Base-by-base conservation (phyloP, 352 stramenopile genomes). In the Globisporangium takayamanum region DNA sequence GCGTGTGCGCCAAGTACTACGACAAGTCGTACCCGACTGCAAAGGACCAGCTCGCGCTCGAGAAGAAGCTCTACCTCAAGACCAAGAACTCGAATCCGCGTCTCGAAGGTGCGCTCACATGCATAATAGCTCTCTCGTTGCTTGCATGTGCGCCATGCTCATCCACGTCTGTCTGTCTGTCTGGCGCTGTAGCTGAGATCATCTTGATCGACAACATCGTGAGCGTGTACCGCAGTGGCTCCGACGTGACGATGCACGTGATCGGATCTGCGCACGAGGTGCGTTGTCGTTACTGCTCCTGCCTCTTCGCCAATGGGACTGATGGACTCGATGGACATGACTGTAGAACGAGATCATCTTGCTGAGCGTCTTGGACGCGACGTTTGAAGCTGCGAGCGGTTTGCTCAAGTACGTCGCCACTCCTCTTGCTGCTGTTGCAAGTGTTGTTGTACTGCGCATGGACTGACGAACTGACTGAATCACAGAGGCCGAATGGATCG, bases 1-100 rank as follows among this genome's bases (percentile, higher is more conserved):
- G 88, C 57, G 76, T 97, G 62, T 93, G 87, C 54, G 86, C 88
- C 69, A 97, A 97, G 79, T 96, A 96, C 77, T 97, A 96, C 57
- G 86, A 95, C 69, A 89, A 91, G 69, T 87, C 81, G 65, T 94
- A 94, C 66, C 81, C 81, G 60, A 82, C 84, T 22, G 67, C 84
- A 47, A 95, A 92, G 70, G 86, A 94, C 46, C 87, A 97, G 62
- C 69, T 91, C 39, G 78, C 73, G 47, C 81, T 96, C 45, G 88
- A 97, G 74, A 93, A 93, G 66, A 96, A 94, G 72, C 73, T 97
- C 42, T 93, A 84, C 71, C 64, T 79, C 46, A 97, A 97, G 74
- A 96, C 86, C 47, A 95, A 95, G 70, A 94, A 92, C 70, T 87
- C 80, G 22, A 95, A 83, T 45, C 70, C 87, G 57, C 84, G 88